phyloP scores from a whole-genome alignment of 305 asterid genomes.

The Striga hermonthica region DNA sequence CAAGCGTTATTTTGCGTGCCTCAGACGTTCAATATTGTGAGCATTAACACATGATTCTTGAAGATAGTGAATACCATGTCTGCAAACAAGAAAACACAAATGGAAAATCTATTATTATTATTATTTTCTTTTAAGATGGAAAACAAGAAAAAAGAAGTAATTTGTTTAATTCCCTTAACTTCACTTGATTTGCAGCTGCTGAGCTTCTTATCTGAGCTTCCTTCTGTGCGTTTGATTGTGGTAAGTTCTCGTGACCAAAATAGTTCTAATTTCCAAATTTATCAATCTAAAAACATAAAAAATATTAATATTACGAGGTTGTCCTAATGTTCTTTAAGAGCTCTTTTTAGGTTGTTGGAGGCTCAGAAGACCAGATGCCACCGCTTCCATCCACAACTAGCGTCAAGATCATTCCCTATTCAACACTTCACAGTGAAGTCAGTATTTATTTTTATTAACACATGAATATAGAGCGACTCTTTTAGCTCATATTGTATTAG shows the following conservation, averaged over 20 bases:
- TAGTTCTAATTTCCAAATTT: neutral
- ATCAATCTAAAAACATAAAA: too few relatives aligned
- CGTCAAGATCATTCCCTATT: slow-evolving; percentile 43
- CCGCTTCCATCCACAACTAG: slow-evolving; percentile 41
- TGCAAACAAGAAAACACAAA: too few relatives aligned
- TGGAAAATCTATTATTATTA: too few relatives aligned
- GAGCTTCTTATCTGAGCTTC: slow-evolving; percentile 53
- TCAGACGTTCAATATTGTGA: slow-evolving; percentile 45
- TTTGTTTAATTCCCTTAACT: neutral
- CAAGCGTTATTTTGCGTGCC: slow-evolving; percentile 61
- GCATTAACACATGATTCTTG: slow-evolving; percentile 20
- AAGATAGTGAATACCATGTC: neutral
- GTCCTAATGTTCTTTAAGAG: neutral
- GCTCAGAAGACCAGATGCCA: slow-evolving; percentile 41
- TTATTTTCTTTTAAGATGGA: too few relatives aligned
- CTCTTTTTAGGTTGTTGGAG: slow-evolving; percentile 55
- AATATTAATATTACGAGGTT: neutral
- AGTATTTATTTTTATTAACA: slow-evolving; percentile 1
- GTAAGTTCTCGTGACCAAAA: slow-evolving; percentile 31
- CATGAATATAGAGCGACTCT: too few relatives aligned
- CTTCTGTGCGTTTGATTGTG: slow-evolving; percentile 53
- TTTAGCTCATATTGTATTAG: too few relatives aligned
- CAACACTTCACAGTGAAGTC: slow-evolving; percentile 47
- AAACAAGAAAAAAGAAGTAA: too few relatives aligned
- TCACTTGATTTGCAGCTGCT: slow-evolving; percentile 44